These are phyloP conservation scores for Glonium stellatum DNA, from an alignment of 495 filamentous ascomycete genomes.

Conservation along the genomic window DNA sequence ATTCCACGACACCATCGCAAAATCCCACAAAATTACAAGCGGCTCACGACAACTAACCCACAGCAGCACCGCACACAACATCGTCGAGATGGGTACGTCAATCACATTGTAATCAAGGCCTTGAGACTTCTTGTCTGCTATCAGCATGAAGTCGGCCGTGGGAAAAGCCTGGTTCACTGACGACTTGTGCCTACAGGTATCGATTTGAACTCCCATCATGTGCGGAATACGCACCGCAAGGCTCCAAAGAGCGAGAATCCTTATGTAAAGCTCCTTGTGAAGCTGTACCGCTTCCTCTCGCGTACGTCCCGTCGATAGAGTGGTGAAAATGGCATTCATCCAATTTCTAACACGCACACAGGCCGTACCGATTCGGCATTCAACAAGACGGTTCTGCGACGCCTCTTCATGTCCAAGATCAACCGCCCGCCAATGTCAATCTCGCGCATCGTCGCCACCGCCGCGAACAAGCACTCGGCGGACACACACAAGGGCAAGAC, in stretches of 20 bases:
- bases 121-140: too few species aligned
- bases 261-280: conserved; percentile 94
- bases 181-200: conserved; percentile 40
- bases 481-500: conserved; percentile 77
- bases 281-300: conserved; percentile 97
- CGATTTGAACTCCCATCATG: conserved; percentile 70
- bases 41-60: neutral
- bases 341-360: conserved; percentile 1
- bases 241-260: conserved; percentile 97
- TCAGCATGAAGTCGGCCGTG: too few species aligned
- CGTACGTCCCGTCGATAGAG: conserved; percentile 54
- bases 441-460: conserved; percentile 72
- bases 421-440: conserved; percentile 94
- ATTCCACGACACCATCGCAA: neutral
- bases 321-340: neutral
- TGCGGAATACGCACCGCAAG: conserved; percentile 77
- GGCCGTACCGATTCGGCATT: conserved; percentile 90
- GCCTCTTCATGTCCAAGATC: conserved; percentile 94
- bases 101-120: neutral
- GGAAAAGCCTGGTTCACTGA: neutral
- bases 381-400: conserved; percentile 94
- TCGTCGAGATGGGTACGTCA: neutral
- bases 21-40: too few species aligned
- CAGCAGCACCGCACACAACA: neutral
- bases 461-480: conserved; percentile 48